Base-by-base conservation (phyloP, 306 rosid genomes). In the Geum urbanum region DNA sequence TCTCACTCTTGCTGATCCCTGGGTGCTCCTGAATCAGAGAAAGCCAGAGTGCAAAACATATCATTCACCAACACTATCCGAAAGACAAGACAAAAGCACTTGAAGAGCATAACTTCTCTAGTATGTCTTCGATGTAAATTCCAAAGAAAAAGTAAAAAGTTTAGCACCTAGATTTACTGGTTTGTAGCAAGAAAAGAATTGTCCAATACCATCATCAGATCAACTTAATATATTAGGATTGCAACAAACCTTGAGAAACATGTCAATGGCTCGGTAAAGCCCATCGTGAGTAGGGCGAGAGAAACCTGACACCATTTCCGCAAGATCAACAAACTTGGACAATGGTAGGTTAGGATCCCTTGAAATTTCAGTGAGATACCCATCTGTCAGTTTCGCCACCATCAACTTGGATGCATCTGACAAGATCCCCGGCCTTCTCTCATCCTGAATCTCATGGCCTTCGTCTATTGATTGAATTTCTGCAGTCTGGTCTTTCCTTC, bases 391-490 rank as follows among this genome's bases (percentile, higher is more conserved):
- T 77, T 95, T 95, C 24, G 88, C 95, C 67, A 91, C 97, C 97
- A 95, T 91, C 69, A 95, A 78, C 87, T 91, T 91, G 51, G 96
- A 83, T 74, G 99, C 99, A 76, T 87, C 97, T 0, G 96, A 91
- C 75, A 95, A 82, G 74, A 95, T 89, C 64, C 96, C 91, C 2
- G 86, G 78, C 70, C 80, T 85, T 71, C 85, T 72, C 57, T 72
- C 60, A 75, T 63, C 92, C 70, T 67, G 88, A 49, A 77, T 50
- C 73, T 84, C 82, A 60, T 68, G 63, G 27, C 86, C 79, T n/a
- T 73, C 81, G 22, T 58, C 96, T n/a, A 76, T 52, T 14, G 75
- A 76, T 79, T 91, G 87, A 35, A 87, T 87, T 82, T 83, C 96
- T 32, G 83, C 18, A 73, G 61, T 83, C 56, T 72, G 84, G 83